phyloP scores from a whole-genome alignment of 495 filamentous ascomycete genomes.

The Penicillium fimorum region DNA sequence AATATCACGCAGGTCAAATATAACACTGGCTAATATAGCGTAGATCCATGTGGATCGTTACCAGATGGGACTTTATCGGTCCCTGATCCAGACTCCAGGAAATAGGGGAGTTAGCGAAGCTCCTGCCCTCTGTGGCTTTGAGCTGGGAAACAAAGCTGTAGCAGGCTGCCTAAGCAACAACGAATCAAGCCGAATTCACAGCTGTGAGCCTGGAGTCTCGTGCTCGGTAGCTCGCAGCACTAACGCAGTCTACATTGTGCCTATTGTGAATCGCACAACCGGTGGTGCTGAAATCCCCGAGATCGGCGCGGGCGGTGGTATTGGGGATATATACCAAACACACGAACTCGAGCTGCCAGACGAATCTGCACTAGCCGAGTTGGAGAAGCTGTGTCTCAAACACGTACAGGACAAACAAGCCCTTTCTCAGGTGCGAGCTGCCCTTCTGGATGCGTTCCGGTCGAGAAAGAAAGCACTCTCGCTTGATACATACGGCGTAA shows the following conservation, averaged over 20 bases:
- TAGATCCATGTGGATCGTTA: constrained; percentile 84
- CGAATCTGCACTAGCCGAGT: constrained; percentile 37
- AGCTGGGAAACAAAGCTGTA: constrained; percentile 68
- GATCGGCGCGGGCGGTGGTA: constrained; percentile 73
- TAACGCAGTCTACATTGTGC: constrained; percentile 71
- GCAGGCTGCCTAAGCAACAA: constrained; percentile 69
- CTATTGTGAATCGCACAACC: constrained; percentile 61
- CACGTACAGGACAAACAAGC: constrained; percentile 37
- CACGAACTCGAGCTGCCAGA: constrained; percentile 62
- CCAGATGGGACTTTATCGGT: constrained; percentile 69
- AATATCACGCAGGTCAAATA: not conserved
- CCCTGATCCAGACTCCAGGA: constrained; percentile 47
- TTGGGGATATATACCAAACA: constrained; percentile 66
- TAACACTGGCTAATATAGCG: constrained; percentile 9
- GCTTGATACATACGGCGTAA: constrained; percentile 42
- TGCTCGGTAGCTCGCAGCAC: constrained; percentile 54
- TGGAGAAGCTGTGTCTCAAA: constrained; percentile 49
- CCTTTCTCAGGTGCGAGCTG: constrained; percentile 32
- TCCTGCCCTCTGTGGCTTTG: constrained; percentile 69
- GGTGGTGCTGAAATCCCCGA: constrained; percentile 66
- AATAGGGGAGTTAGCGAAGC: constrained; percentile 52
- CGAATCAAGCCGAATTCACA: constrained; percentile 70
- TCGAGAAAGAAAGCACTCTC: constrained; percentile 41
- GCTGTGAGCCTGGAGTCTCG: constrained; percentile 72
- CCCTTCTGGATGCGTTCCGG: constrained; percentile 33